Percentiles rank a stretch among this genome's conserved stretches.
These are phyloP conservation scores for Aspergillus vadensis DNA, from an alignment of 2,329 filamentous ascomycete genomes.

Conservation along the genomic window DNA sequence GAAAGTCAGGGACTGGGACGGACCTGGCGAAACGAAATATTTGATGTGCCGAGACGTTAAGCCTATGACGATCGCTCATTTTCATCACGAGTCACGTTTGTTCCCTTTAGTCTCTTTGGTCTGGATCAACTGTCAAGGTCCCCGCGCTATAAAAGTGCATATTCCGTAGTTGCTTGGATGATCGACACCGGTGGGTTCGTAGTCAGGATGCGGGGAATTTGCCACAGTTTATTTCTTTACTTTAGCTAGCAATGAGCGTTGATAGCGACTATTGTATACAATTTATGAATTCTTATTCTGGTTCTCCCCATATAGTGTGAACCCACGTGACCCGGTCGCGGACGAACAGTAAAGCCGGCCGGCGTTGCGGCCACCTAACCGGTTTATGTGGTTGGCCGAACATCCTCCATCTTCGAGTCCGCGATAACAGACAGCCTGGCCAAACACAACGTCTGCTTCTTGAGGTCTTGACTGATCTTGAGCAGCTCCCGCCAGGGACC, in stretches of 20 bases:
- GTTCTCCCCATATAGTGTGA: background rate
- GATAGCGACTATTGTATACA: background rate
- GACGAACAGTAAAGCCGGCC: constrained; percentile 13
- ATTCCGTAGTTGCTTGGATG: background rate
- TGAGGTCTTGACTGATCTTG: constrained; percentile 25
- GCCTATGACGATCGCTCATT: background rate
- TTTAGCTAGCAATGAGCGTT: background rate
- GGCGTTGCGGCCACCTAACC: constrained; percentile 29
- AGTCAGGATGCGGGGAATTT: background rate
- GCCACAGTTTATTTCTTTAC: background rate
- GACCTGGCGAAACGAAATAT: constrained; percentile 84
- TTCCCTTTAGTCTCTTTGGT: background rate
- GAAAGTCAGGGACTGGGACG: constrained; percentile 55
- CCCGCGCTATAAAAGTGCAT: background rate
- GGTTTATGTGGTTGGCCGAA: constrained; percentile 8
- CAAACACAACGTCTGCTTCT: constrained; percentile 8
- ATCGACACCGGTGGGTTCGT: background rate
- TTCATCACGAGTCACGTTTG: background rate
- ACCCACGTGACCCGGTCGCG: constrained; percentile 20
- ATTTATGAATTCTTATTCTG: background rate
- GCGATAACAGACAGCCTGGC: constrained; percentile 7
- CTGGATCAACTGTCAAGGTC: background rate
- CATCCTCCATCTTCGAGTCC: constrained; percentile 2
- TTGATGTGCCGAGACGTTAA: constrained; percentile 51
- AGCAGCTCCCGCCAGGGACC: background rate